Percentiles rank a stretch among this genome's conserved stretches.
These are phyloP conservation scores for Meira miltonrushii DNA, from an alignment of 1,284 basidiomycete genomes.

Conservation along the genomic window DNA sequence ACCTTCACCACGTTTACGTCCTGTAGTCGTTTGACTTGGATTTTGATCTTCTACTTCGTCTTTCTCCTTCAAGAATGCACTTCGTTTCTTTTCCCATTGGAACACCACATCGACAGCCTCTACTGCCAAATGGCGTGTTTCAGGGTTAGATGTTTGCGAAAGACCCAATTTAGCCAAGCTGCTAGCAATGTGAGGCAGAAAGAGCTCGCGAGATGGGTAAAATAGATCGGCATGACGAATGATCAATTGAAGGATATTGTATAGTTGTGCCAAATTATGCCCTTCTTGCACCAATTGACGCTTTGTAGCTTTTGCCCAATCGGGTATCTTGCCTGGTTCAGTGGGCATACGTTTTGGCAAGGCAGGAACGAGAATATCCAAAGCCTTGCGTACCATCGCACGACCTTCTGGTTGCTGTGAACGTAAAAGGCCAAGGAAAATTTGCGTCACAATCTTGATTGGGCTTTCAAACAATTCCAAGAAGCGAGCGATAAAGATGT, in stretches of 20 bases:
- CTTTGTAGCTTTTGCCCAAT: conserved; percentile 86
- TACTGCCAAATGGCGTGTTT: conserved; percentile 65
- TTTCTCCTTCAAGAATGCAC: conserved; percentile 12
- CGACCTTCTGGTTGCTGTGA: conserved; percentile 71
- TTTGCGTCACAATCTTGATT: conserved; percentile 85
- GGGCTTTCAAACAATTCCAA: conserved; percentile 86
- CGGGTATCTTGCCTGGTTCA: conserved; percentile 60
- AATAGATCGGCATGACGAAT: conserved; percentile 87
- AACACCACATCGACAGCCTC: conserved; percentile 54
- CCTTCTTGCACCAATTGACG: conserved; percentile 86
- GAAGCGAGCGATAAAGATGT: conserved; percentile 88
- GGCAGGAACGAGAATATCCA: conserved; percentile 86
- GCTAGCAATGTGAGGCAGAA: conserved; percentile 92
- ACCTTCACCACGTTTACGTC: conserved; percentile 16
- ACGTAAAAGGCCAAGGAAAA: conserved; percentile 87
- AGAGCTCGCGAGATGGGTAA: conserved; percentile 85
- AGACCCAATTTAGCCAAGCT: conserved; percentile 83
- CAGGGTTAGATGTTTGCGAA: conserved; percentile 63
- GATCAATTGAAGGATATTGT: conserved; percentile 85
- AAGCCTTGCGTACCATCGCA: conserved; percentile 73
- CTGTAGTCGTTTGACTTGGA: conserved; percentile 20
- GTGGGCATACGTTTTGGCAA: conserved; percentile 60
- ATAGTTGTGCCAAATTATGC: conserved; percentile 69
- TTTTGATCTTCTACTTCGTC: background rate
- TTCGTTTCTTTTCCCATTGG: conserved; percentile 55